Conservation (phyloP, 179 eudicot genomes). For the Heliamphora pulchella region DNA sequence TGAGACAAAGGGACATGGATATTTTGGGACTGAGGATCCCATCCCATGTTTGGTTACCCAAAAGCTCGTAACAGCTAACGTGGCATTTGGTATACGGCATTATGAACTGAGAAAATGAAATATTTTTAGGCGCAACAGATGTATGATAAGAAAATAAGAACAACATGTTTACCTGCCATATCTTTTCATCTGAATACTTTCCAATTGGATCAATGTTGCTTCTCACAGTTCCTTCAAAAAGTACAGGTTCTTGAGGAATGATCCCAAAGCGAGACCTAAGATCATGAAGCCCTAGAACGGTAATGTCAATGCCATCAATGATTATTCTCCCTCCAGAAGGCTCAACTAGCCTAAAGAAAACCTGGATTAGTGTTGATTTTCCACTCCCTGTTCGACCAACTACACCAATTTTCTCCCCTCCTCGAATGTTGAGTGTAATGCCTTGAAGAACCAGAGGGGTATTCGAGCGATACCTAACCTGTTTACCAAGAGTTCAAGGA, state of each 20-base stretch:
- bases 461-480: slow-evolving; percentile 85
- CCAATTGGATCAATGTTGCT: slow-evolving; percentile 89
- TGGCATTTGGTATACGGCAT: no score
- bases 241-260: slow-evolving; percentile 94
- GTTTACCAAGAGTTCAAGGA: slow-evolving; percentile 16
- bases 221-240: slow-evolving; percentile 95
- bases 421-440: slow-evolving; percentile 75
- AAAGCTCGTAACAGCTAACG: no score
- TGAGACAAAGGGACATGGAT: no score
- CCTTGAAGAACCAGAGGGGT: slow-evolving; percentile 90
- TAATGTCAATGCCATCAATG: slow-evolving; percentile 75
- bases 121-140: no score
- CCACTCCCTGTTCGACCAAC: slow-evolving; percentile 99
- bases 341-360: slow-evolving; percentile 80
- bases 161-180: slow-evolving; percentile 64
- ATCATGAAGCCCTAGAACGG: slow-evolving; percentile 92
- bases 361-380: slow-evolving; percentile 90
- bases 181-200: slow-evolving; percentile 72
- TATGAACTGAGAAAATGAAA: no score
- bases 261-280: slow-evolving; percentile 86
- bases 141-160: not conserved
- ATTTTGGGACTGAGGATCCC: no score
- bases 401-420: slow-evolving; percentile 88
- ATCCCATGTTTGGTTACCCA: no score
- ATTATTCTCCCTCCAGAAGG: slow-evolving; percentile 79